Evolutionary conservation across 176 grass and related monocot genomes (phyloP), one percentile per base, ranked within the genome.

Genomic region (Saccharum officinarum): DNA sequence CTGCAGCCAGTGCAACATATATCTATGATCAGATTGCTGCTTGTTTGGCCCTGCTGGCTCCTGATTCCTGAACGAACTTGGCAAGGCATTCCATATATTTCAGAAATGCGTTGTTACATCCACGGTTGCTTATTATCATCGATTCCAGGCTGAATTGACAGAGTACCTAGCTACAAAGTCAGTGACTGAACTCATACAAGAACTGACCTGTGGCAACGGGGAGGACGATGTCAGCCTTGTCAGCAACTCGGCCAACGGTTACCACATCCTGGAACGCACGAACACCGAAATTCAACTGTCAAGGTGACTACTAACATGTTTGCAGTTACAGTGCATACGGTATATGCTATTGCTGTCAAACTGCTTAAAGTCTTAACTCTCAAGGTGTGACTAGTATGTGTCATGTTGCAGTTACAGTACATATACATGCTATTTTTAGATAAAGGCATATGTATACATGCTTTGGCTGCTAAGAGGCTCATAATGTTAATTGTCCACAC

Each of bases 181-280:
- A 8, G 18, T 68, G 78, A 23, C 44, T 71, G 67, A 20, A 41
- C 12, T 50, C 22, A 2, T 17, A 46, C 57, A 31, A 55, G 6
- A 55, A 55, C 50, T 54, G 52, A 42, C 26, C 3, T 82, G 95
- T 95, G 26, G 93, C 91, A 9, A 93, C 73, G 33, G 95, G 91
- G 87, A 95, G 73, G 47, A 95, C 95, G 12, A 98, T 82, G 87
- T 95, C 93, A 0, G 91, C 92, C 38, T 83, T 86, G 38, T 93
- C 93, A 28, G 91, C 67, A 7, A 93, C 71, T 9, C 95, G 93
- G 1, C 95, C 93, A 16, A 98, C 89, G 30, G 80, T 92, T 36
- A 95, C 77, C n/a, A 68, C 69, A 16, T 82, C 86, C 89, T 97
- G 80, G 44, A 77, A 41, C 20, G n/a, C 2, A 47, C 13, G 18